Conservation (phyloP, 192 early-diverging fungal species). For the Geosiphon pyriformis region DNA sequence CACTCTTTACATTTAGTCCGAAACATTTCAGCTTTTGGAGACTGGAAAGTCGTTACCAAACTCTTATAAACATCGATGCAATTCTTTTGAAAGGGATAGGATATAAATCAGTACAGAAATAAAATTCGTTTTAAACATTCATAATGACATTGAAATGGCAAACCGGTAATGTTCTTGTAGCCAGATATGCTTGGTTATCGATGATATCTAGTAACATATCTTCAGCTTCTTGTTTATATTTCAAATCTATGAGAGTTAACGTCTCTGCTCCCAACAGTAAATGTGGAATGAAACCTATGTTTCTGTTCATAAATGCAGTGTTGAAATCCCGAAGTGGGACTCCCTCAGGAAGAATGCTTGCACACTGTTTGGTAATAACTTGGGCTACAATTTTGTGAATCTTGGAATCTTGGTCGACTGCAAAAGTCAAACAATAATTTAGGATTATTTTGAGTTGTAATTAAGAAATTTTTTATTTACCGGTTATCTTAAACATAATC, state of each 20-base stretch:
- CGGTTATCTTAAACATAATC: slow-evolving; percentile 40
- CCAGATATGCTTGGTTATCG: slow-evolving; percentile 5
- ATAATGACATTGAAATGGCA: neutral
- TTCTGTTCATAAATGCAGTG: slow-evolving; percentile 10
- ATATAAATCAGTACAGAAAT: neutral
- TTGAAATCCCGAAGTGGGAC: slow-evolving; percentile 1
- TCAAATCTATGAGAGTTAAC: slow-evolving; percentile 11
- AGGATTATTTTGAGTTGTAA: neutral
- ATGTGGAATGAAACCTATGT: slow-evolving; percentile 19
- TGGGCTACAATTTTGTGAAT: slow-evolving; percentile 11
- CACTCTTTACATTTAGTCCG: slow-evolving; percentile 19
- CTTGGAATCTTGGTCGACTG: neutral
- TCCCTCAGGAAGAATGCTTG: slow-evolving; percentile 6
- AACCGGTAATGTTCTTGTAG: slow-evolving; percentile 19
- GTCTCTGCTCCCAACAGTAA: slow-evolving; percentile 18
- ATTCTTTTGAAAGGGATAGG: slow-evolving; percentile 2
- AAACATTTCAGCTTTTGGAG: slow-evolving; percentile 22
- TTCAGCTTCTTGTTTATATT: slow-evolving; percentile 16
- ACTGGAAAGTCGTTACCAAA: slow-evolving; percentile 2
- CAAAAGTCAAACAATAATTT: neutral
- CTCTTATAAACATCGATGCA: slow-evolving; percentile 15
- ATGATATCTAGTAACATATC: slow-evolving; percentile 11
- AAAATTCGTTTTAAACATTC: neutral
- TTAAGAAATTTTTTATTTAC: slow-evolving; percentile 21
- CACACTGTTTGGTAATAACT: slow-evolving; percentile 14